Base-by-base conservation (phyloP, 164 flowering plant species). In the Taxillus chinensis region DNA sequence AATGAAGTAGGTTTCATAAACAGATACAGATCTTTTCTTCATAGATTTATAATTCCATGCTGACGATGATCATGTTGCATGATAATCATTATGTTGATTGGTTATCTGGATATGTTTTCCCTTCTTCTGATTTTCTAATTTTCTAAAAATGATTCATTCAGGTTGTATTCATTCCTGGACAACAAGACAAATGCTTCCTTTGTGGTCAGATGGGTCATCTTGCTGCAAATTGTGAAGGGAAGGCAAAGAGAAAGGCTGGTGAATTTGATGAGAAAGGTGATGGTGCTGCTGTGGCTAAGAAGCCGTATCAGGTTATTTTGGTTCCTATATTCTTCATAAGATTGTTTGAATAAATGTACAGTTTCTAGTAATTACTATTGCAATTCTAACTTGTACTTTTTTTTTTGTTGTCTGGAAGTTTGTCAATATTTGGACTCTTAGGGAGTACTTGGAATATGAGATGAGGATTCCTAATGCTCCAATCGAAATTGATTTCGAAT, bases 171-270 rank as follows among this genome's bases (percentile, higher is more conserved):
- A 83, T 85, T 39, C 90, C 95, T 65, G 99, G 96, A 42, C 97
- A 92, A 76, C 93, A 87, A 78, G 89, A 87, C 73, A 95, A 91
- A 75, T 95, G 99, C 72, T 95, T 91, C 70, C 62, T 87, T 12
- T 95, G 99, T 68, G 99, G 99, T 72, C 96, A 89, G 68, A 77
- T 86, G 77, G 99, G 99, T 57, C 99, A 95, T 83, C 71, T 95
- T 56, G 99, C 99, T 5, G 92, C 99, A 56, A 62, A 78, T 65
- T 95, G 99, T 75, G 90, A 89, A 77, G 97, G 99, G 60, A 95
- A 89, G 71, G 87, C 83, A 45, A 95, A 95, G 76, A 83, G 90
- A 61, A 95, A 91, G 60, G 80, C 82, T 5, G 96, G 99, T 14
- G 97, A 91, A 66, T 87, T 89, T 78, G 97, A 91, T 76, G 99